phyloP scores from a whole-genome alignment of 495 filamentous ascomycete species.

The Penicillium bovifimosum region DNA sequence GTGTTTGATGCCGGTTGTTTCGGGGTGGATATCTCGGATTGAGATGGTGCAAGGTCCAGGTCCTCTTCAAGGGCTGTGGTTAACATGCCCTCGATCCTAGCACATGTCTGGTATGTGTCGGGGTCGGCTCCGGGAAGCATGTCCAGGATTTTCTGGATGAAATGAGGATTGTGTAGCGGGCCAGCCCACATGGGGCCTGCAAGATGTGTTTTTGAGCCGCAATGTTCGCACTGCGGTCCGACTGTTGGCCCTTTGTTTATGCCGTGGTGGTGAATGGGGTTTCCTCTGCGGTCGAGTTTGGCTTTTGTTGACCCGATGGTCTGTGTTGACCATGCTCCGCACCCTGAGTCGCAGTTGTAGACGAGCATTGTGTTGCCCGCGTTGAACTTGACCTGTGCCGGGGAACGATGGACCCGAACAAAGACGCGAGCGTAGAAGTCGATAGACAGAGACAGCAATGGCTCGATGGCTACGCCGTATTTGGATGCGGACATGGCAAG shows the following conservation, averaged over 20 bases:
- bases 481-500: constrained; percentile 72
- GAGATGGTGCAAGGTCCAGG: constrained; percentile 24
- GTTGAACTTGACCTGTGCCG: constrained; percentile 80
- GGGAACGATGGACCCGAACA: constrained; percentile 71
- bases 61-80: constrained; percentile 78
- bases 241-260: constrained; percentile 63
- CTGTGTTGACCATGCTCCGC: constrained; percentile 81
- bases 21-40: background rate
- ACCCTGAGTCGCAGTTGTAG: constrained; percentile 85
- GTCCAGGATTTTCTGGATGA: constrained; percentile 69
- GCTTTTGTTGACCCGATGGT: constrained; percentile 60
- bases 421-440: constrained; percentile 95
- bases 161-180: constrained; percentile 74
- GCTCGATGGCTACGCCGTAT: constrained; percentile 89
- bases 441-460: constrained; percentile 84
- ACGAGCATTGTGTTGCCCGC: constrained; percentile 88
- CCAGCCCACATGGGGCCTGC: constrained; percentile 94
- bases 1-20: background rate
- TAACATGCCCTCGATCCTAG: constrained; percentile 87
- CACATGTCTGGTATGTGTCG: constrained; percentile 67
- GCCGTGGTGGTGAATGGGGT: constrained; percentile 65
- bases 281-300: constrained; percentile 62
- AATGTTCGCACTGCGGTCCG: constrained; percentile 65
- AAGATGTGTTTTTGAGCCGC: constrained; percentile 78
- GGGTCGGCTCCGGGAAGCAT: constrained; percentile 56